A percentile compares a stretch with the other conserved stretches of the same genome.
Evolutionary conservation across 192 early-diverging fungal species (phyloP).

Genomic region (Physocladia obscura): DNA sequence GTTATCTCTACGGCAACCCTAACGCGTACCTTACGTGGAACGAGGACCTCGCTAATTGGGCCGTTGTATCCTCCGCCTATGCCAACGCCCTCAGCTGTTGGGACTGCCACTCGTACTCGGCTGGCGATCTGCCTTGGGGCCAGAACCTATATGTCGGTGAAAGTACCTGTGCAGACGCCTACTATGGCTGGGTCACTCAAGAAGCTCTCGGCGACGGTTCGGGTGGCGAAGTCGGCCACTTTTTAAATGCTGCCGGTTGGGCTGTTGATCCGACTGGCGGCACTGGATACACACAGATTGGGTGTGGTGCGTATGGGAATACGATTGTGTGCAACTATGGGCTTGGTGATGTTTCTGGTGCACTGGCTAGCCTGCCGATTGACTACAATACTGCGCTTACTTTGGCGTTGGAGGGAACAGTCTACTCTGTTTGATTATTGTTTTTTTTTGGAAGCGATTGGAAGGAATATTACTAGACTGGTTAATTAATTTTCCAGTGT

Average conservation of each 20-base stretch:
- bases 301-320: background rate
- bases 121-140: background rate
- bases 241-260: background rate
- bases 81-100: background rate
- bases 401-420: background rate
- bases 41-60: background rate
- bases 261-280: background rate
- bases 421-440: no score
- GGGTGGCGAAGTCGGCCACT: background rate
- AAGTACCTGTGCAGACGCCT: background rate
- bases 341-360: background rate
- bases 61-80: background rate
- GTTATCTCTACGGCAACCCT: background rate
- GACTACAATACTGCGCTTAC: background rate
- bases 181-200: slow-evolving; percentile 15
- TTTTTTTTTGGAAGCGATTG: no score
- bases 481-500: background rate
- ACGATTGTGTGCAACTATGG: slow-evolving; percentile 3
- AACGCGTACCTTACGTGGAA: background rate
- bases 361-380: slow-evolving; percentile 1
- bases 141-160: slow-evolving; percentile 3
- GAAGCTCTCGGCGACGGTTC: background rate
- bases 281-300: background rate
- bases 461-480: no score
- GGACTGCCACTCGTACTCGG: slow-evolving; percentile 2